phyloP scores from a whole-genome alignment of 192 early-diverging fungal genomes.

The Glomus cerebriforme region DNA sequence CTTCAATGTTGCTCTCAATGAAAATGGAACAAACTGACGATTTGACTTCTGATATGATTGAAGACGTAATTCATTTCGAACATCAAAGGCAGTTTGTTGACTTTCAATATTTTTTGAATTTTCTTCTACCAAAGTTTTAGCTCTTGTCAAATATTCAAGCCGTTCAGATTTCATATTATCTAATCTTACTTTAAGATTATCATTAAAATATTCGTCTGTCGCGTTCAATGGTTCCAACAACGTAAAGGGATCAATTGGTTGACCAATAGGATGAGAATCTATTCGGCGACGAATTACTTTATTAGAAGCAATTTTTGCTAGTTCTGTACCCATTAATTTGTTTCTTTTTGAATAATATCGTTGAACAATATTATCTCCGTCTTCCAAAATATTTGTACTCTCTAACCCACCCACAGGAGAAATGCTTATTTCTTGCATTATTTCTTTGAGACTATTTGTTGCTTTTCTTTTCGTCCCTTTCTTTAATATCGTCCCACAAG shows the following conservation, averaged over 20 bases:
- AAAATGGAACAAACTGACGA: neutral
- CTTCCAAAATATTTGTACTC: neutral
- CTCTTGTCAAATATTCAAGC: neutral
- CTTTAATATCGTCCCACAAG: slow-evolving; percentile 17
- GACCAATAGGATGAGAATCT: neutral
- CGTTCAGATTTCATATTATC: neutral
- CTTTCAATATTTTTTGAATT: neutral
- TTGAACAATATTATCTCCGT: neutral
- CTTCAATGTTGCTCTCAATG: neutral
- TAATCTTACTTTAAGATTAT: neutral
- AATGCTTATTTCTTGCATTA: neutral
- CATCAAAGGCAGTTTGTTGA: neutral
- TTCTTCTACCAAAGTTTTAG: neutral
- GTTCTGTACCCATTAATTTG: neutral
- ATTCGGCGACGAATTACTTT: neutral
- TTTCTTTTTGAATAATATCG: neutral
- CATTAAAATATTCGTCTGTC: neutral
- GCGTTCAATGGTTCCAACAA: slow-evolving; percentile 5
- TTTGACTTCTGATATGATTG: neutral
- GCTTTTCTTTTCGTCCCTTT: neutral
- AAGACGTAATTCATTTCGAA: neutral
- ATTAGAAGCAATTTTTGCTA: neutral
- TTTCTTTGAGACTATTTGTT: neutral
- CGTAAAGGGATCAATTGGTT: neutral
- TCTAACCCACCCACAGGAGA: neutral